Conservation (phyloP, 345 rosid genomes). For the Lagerstroemia speciosa region DNA sequence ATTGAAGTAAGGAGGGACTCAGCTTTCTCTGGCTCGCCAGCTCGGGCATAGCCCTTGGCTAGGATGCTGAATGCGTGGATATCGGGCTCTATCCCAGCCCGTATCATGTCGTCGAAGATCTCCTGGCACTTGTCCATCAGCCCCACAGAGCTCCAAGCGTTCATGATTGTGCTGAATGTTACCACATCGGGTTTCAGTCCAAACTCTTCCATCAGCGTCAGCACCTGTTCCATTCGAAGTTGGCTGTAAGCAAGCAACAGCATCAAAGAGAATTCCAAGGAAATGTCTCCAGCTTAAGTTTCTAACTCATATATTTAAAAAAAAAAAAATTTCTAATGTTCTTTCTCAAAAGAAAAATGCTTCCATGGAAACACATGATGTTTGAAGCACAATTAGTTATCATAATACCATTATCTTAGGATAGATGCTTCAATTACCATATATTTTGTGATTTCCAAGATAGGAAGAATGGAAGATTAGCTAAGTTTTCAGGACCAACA, state of each 20-base stretch:
- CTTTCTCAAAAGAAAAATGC: background rate
- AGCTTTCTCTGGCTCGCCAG: conserved; percentile 63
- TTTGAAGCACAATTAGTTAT: background rate
- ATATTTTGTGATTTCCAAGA: too few species aligned
- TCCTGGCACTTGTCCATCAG: conserved; percentile 81
- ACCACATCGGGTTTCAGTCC: conserved; percentile 71
- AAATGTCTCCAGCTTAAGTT: background rate
- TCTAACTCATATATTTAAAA: too few species aligned
- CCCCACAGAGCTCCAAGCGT: conserved; percentile 85
- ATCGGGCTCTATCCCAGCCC: conserved; percentile 69
- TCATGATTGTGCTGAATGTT: conserved; percentile 89
- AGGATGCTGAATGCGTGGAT: conserved; percentile 67
- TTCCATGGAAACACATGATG: background rate
- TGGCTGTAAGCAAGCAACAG: background rate
- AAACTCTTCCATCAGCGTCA: conserved; percentile 59
- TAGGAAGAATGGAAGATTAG: too few species aligned
- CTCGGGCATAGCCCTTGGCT: conserved; percentile 78
- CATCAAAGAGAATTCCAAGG: background rate
- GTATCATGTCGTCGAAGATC: conserved; percentile 67
- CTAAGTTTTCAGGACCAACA: too few species aligned
- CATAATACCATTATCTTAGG: too few species aligned
- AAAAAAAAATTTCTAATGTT: background rate
- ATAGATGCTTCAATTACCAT: too few species aligned
- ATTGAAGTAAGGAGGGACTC: conserved; percentile 51
- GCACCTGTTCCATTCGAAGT: conserved; percentile 28